Conservation (phyloP, 257 asterid genomes). For the Craterostigma plantagineum region DNA sequence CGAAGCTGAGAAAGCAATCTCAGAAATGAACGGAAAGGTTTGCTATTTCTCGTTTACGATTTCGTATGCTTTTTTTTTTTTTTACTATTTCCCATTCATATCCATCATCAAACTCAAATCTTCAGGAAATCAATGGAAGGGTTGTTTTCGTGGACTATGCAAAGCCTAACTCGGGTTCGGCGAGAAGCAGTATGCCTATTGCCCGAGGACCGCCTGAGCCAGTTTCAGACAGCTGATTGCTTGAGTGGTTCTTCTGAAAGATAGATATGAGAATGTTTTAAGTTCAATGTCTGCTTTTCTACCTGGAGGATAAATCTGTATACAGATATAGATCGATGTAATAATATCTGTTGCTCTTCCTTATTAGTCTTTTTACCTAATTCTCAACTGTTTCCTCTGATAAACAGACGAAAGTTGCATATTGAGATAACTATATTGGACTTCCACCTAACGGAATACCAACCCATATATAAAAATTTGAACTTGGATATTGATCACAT, state of each 20-base stretch:
- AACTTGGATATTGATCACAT: no score
- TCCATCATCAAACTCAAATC: slow-evolving; percentile 4
- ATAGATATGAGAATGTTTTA: no score
- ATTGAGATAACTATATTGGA: no score
- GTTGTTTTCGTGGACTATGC: slow-evolving; percentile 71
- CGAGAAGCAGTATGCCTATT: slow-evolving; percentile 31
- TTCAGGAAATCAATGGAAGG: slow-evolving; percentile 67
- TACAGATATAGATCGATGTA: no score
- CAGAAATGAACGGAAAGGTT: slow-evolving; percentile 77
- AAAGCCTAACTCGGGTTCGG: slow-evolving; percentile 25
- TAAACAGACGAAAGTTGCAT: no score
- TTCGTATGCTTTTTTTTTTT: neutral
- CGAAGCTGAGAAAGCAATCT: slow-evolving; percentile 65
- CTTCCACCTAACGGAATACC: no score
- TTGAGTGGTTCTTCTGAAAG: neutral
- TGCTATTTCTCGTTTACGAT: neutral
- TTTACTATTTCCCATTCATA: neutral
- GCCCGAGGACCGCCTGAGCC: slow-evolving; percentile 84
- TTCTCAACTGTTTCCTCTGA: no score
- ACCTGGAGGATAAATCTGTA: no score
- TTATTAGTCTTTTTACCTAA: no score
- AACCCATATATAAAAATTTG: no score
- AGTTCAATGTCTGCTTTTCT: no score
- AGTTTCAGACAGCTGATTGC: slow-evolving; percentile 13
- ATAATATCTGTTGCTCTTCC: no score